phyloP scores from a whole-genome alignment of 2,329 filamentous ascomycete genomes.

The Annulohypoxylon truncatum region DNA sequence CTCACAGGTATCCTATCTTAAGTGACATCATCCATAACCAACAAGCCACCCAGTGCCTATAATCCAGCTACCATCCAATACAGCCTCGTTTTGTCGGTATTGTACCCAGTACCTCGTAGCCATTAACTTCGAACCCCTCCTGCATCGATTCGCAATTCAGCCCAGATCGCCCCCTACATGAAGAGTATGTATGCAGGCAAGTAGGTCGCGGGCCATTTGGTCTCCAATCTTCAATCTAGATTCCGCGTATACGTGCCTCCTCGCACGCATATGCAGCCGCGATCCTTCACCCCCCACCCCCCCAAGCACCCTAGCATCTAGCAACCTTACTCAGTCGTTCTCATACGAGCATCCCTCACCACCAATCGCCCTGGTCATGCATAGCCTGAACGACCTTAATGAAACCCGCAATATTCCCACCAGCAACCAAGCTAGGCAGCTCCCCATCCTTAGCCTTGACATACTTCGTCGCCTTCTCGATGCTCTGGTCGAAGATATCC shows the following conservation, averaged over 20 bases:
- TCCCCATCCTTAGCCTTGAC: constrained; percentile 81
- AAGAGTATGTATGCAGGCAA: not conserved
- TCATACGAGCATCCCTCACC: too few species aligned
- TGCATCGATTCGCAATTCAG: not conserved
- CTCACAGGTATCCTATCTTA: constrained; percentile 11
- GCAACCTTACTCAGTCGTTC: too few species aligned
- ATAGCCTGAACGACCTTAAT: constrained; percentile 95
- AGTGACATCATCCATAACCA: constrained; percentile 8
- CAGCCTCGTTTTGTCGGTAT: not conserved
- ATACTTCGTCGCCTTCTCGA: constrained; percentile 91
- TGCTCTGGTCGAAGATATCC: constrained; percentile 88
- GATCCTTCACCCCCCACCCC: not conserved
- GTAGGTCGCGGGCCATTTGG: not conserved
- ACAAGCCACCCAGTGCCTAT: not conserved
- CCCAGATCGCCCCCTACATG: constrained; percentile 7
- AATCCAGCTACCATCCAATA: not conserved
- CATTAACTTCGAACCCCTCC: not conserved
- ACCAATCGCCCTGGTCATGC: constrained; percentile 98
- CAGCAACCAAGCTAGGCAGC: constrained; percentile 89
- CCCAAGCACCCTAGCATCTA: not conserved
- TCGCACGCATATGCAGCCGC: not conserved
- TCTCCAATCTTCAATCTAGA: not conserved
- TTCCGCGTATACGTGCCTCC: not conserved
- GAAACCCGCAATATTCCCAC: constrained; percentile 97
- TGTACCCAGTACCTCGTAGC: not conserved